These are phyloP conservation scores for Chaetomiaceae sp. DNA, from an alignment of 2,329 filamentous ascomycete genomes.

Conservation along the genomic window DNA sequence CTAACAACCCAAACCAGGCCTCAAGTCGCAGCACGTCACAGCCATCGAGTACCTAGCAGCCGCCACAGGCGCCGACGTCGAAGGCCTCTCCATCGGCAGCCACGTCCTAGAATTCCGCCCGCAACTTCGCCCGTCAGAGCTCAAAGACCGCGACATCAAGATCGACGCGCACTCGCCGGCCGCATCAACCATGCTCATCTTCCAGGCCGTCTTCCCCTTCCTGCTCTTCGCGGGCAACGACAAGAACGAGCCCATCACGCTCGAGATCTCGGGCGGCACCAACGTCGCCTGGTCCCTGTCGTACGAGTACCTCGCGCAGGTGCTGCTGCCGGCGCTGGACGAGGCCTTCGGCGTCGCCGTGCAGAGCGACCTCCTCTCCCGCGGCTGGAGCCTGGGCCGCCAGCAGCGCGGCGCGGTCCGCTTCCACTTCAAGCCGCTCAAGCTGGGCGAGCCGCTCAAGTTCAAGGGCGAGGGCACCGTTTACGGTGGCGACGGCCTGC, in stretches of 20 bases:
- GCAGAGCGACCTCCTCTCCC: constrained; percentile 39
- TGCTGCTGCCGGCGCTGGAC: constrained; percentile 52
- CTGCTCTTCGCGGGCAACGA: constrained; percentile 50
- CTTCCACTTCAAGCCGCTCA: constrained; percentile 41
- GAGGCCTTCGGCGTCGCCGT: constrained; percentile 44
- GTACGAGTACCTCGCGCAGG: constrained; percentile 60
- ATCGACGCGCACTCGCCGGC: constrained; percentile 47
- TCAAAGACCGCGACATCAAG: constrained; percentile 38
- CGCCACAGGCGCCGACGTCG: constrained; percentile 46
- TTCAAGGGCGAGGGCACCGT: constrained; percentile 31
- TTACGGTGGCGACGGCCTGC: constrained; percentile 13
- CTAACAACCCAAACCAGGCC: constrained; percentile 36
- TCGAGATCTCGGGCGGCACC: constrained; percentile 54
- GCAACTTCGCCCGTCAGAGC: constrained; percentile 31
- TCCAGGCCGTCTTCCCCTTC: constrained; percentile 58
- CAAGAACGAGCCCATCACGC: constrained; percentile 39
- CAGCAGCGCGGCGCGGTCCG: constrained; percentile 38
- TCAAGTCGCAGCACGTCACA: constrained; percentile 57
- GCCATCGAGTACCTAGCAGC: constrained; percentile 50
- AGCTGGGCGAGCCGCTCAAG: constrained; percentile 32
- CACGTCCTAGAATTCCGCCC: constrained; percentile 46
- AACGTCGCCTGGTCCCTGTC: constrained; percentile 53
- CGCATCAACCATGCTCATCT: constrained; percentile 52
- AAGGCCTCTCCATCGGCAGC: constrained; percentile 48
- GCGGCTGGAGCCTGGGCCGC: constrained; percentile 49